Evolutionary conservation across 495 filamentous ascomycete species (phyloP).

Genomic region (Lineolata rhizophorae): DNA sequence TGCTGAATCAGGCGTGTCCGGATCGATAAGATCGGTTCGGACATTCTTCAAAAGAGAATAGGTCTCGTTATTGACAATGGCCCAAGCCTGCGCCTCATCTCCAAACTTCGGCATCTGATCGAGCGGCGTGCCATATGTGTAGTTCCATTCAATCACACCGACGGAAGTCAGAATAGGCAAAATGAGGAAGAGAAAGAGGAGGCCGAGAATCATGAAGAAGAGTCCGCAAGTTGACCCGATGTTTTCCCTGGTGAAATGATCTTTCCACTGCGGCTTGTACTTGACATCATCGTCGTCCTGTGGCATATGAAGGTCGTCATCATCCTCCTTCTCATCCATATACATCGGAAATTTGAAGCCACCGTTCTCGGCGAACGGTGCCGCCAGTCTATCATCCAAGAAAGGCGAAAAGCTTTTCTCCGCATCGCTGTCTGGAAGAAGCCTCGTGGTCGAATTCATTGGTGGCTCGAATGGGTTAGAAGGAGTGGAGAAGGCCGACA

Average conservation of each 20-base stretch:
- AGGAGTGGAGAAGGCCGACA: no score
- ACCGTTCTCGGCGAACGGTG: no score
- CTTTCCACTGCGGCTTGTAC: no score
- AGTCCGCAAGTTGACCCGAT: conserved; percentile 38
- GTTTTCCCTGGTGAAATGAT: conserved; percentile 44
- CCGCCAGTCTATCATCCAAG: no score
- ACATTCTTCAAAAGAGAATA: conserved; percentile 38
- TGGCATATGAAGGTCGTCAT: conserved; percentile 57
- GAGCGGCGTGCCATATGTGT: conserved; percentile 11
- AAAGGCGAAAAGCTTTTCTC: no score
- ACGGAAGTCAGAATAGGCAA: no score
- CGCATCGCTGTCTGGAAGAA: no score
- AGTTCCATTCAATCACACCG: conserved; percentile 11
- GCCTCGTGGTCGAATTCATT: no score
- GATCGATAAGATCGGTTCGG: conserved; percentile 41
- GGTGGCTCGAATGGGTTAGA: no score
- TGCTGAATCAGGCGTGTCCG: conserved; percentile 42
- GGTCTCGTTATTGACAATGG: no score
- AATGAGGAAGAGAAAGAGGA: conserved; percentile 50
- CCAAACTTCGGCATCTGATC: conserved; percentile 11
- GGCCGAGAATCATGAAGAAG: conserved; percentile 46
- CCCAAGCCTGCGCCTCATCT: conserved; percentile 13
- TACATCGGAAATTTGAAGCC: conserved; percentile 52
- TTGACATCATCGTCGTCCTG: conserved; percentile 37
- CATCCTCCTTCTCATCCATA: conserved; percentile 58